Evolutionary conservation across 148 eudicot species (phyloP).

Genomic region (Heliamphora exappendiculata): DNA sequence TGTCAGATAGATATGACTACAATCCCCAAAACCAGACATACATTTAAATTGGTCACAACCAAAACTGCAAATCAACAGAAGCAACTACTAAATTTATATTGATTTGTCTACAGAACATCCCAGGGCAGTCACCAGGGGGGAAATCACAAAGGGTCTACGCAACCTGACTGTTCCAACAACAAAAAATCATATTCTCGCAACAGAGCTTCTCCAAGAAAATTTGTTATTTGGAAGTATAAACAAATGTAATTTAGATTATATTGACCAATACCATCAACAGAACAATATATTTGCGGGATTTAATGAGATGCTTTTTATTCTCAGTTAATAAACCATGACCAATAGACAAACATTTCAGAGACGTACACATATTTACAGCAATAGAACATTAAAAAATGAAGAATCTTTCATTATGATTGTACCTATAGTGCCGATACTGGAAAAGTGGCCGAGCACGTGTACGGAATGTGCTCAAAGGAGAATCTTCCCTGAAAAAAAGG

Average conservation of each 20-base stretch:
- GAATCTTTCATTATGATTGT: conserved; percentile 2
- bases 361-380: not conserved
- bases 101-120: no score
- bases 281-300: not conserved
- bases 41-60: not conserved
- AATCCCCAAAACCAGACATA: not conserved
- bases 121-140: not conserved
- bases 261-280: not conserved
- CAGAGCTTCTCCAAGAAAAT: conserved; percentile 6
- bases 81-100: not conserved
- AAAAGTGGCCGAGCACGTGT: conserved; percentile 86
- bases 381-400: not conserved
- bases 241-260: not conserved
- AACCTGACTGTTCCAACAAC: not conserved
- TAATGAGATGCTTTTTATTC: not conserved
- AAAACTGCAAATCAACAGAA: not conserved
- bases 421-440: conserved; percentile 98
- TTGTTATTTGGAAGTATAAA: not conserved
- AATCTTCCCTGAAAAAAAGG: conserved; percentile 64
- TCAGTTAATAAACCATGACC: not conserved
- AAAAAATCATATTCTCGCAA: no score
- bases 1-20: not conserved
- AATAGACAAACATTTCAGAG: not conserved
- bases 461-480: conserved; percentile 76
- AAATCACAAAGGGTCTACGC: not conserved